Evolutionary conservation across 2,329 filamentous ascomycete genomes (phyloP).

Genomic region (Tolypocladium paradoxum): DNA sequence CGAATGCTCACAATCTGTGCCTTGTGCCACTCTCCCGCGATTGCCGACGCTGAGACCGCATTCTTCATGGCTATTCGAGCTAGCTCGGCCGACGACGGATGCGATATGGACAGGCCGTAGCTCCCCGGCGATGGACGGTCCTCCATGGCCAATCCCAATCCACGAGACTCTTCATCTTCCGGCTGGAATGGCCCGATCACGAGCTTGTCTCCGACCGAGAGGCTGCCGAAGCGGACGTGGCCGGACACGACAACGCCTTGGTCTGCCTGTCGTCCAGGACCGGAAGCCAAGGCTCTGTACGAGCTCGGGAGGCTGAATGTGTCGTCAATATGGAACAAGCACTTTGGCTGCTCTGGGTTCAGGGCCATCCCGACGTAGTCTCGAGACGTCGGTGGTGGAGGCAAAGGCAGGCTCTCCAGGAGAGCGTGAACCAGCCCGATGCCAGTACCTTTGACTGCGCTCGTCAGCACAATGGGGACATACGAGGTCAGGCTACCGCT

Average conservation of each 20-base stretch:
- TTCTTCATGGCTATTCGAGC: constrained; percentile 41
- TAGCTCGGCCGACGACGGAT: constrained; percentile 42
- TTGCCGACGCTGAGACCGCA: constrained; percentile 37
- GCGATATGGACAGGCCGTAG: constrained; percentile 40
- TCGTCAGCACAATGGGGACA: constrained; percentile 82
- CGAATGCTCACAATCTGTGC: constrained; percentile 78
- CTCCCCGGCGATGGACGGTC: constrained; percentile 35
- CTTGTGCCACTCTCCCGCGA: constrained; percentile 63
- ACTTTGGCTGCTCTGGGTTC: constrained; percentile 48
- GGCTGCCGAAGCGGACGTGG: constrained; percentile 64
- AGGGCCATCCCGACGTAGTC: constrained; percentile 44
- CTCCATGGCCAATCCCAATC: constrained; percentile 23
- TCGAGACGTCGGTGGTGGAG: constrained; percentile 38
- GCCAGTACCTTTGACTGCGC: constrained; percentile 73
- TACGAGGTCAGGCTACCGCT: constrained; percentile 32
- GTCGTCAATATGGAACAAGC: constrained; percentile 84
- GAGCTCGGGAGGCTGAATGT: constrained; percentile 66
- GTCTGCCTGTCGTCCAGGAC: constrained; percentile 17
- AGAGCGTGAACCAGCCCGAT: constrained; percentile 75
- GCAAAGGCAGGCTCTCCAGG: constrained; percentile 64
- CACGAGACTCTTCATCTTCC: constrained; percentile 36
- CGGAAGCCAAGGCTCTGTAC: constrained; percentile 24
- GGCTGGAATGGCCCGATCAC: constrained; percentile 67
- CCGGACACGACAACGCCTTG: constrained; percentile 72
- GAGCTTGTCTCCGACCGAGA: constrained; percentile 69